Evolutionary conservation across 1,284 basidiomycete species (phyloP), one percentile per base, ranked within the genome.

Genomic region (Sutorius eximius): DNA sequence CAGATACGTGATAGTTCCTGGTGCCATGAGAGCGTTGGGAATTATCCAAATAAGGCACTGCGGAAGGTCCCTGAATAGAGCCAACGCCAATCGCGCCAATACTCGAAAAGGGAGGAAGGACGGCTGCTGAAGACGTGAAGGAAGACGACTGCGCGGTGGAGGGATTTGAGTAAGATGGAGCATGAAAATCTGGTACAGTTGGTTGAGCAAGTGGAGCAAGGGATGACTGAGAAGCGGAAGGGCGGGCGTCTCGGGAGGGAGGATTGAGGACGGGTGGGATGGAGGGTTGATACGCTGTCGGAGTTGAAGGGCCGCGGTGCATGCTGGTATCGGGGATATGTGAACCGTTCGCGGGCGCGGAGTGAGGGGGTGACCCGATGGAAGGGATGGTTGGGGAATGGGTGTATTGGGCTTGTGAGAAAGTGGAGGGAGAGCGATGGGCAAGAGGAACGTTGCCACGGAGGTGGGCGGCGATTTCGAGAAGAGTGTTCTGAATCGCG

Each of bases 401-500:
- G 30, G 83, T 76, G 54, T 81, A 83, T 3, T 59, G 70, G 3
- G 77, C 68, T 42, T 77, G 78, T 15, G 82, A 78, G 66, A 82
- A 84, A 8, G 75, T 67, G 18, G 85, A 82, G 1, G 86, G 87
- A 15, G 87, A 88, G 61, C 86, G 82, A 52, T 77, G 74, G 51
- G 70, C 63, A 44, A 77, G 69, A 20, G 77, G 67, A 13, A 68
- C 66, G 45, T 77, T 78, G 52, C 76, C 76, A n/a, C 88, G 84
- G 47, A 88, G 70, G 65, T 83, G 84, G 18, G 81, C 75, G 40
- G 89, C 81, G 55, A 95, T 81, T 67, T 95, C 93, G 45, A 83
- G 73, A n/a, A 95, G 77, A 0, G 83, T 87, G 55, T 77, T 84
- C 62, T 91, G 87, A 51, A 95, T 93, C 16, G 81, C 77, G 33